A percentile compares a stretch with the other conserved stretches of the same genome.
Conservation (phyloP, 495 filamentous ascomycete genomes). For the Penicillium goetzii region DNA sequence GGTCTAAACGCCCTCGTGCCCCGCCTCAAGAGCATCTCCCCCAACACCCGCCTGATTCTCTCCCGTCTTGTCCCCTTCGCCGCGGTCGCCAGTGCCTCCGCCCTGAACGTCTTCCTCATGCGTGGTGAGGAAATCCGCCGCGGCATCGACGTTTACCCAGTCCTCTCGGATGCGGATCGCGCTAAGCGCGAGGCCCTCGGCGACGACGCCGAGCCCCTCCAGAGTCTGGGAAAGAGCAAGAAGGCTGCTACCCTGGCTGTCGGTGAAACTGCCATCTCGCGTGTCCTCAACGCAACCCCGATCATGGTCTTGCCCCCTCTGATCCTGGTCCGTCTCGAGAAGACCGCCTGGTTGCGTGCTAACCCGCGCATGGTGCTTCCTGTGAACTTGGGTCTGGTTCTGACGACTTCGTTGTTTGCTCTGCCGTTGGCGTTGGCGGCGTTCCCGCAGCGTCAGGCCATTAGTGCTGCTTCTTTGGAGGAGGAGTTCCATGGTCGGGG, state of each 20-base stretch:
- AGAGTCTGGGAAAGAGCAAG: conserved; percentile 80
- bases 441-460: conserved; percentile 87
- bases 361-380: conserved; percentile 74
- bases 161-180: conserved; percentile 49
- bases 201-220: conserved; percentile 50
- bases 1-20: conserved; percentile 91
- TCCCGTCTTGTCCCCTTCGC: conserved; percentile 90
- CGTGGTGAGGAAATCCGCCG: conserved; percentile 89
- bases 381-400: conserved; percentile 80
- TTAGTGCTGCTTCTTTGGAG: conserved; percentile 73
- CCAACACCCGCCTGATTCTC: conserved; percentile 72
- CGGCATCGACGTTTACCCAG: conserved; percentile 94
- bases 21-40: conserved; percentile 74
- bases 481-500: conserved; percentile 78
- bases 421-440: conserved; percentile 78
- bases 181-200: conserved; percentile 59
- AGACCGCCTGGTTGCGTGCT: conserved; percentile 70
- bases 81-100: conserved; percentile 86
- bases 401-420: conserved; percentile 79
- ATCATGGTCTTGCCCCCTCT: conserved; percentile 96
- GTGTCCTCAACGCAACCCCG: conserved; percentile 90
- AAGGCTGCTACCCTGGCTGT: conserved; percentile 88
- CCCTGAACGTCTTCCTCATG: conserved; percentile 96
- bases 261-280: conserved; percentile 83
- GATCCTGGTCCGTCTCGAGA: conserved; percentile 79